phyloP scores from a whole-genome alignment of 1,284 basidiomycete genomes.

The Trametes hirsuta region DNA sequence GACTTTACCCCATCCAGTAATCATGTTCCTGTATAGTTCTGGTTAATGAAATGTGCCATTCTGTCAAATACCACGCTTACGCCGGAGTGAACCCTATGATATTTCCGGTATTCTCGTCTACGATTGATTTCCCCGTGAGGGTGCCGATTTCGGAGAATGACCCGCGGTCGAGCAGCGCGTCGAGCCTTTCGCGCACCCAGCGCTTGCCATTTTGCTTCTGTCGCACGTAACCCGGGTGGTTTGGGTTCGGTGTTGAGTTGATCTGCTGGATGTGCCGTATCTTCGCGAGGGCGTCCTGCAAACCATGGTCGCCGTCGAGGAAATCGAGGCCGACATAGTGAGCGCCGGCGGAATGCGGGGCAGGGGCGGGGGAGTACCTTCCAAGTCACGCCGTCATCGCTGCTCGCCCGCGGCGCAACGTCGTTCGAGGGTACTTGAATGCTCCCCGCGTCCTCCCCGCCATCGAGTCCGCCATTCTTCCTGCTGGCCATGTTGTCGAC shows the following conservation, averaged over 20 bases:
- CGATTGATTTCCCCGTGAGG: conserved; percentile 42
- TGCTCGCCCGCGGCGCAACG: not conserved
- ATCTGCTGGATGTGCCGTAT: conserved; percentile 38
- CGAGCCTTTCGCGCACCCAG: conserved; percentile 46
- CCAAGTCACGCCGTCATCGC: conserved; percentile 32
- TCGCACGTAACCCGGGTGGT: conserved; percentile 46
- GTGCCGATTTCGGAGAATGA: conserved; percentile 45
- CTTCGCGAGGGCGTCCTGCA: conserved; percentile 37
- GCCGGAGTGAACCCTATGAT: conserved; percentile 42
- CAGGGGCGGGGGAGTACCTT: conserved; percentile 29
- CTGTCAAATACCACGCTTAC: conserved; percentile 27
- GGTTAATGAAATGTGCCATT: not conserved
- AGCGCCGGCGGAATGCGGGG: not conserved
- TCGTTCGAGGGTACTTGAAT: not conserved
- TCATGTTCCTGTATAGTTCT: conserved; percentile 38
- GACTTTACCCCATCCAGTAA: conserved; percentile 44
- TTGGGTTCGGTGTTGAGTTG: conserved; percentile 37
- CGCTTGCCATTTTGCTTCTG: conserved; percentile 46
- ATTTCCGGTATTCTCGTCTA: conserved; percentile 37
- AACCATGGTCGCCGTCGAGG: too few relatives aligned
- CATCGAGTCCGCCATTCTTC: not conserved
- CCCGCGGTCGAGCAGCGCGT: conserved; percentile 39
- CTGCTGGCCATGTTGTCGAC: not conserved
- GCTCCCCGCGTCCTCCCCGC: not conserved
- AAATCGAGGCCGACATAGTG: too few relatives aligned